These are phyloP conservation scores for Wallacemonas sp. DNA, from an alignment of 208 protist genomes.

Conservation along the genomic window DNA sequence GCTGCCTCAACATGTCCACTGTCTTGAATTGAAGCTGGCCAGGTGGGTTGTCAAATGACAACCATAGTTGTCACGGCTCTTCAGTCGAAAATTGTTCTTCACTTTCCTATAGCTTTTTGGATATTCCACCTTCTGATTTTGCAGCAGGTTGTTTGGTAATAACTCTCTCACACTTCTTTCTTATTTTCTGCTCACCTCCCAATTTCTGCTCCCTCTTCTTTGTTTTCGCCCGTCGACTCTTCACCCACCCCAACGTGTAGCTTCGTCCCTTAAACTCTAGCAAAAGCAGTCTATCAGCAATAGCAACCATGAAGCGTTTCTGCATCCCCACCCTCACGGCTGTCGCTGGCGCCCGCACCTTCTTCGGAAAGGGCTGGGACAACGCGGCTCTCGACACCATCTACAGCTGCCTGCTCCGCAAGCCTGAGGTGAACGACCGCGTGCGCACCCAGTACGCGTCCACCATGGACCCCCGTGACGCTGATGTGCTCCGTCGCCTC, in stretches of 20 bases:
- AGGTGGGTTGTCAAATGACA: too few relatives aligned
- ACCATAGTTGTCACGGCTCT: too few relatives aligned
- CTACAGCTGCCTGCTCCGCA: slow-evolving; percentile 84
- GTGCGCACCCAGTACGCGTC: slow-evolving; percentile 83
- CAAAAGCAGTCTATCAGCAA: slow-evolving; percentile 7
- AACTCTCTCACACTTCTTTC: too few relatives aligned
- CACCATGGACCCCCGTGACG: slow-evolving; percentile 85
- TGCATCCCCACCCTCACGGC: slow-evolving; percentile 47
- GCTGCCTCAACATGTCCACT: too few relatives aligned
- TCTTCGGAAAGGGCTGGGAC: slow-evolving; percentile 92
- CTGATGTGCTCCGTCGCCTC: slow-evolving; percentile 76
- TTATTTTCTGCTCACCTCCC: too few relatives aligned
- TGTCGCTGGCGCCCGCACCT: slow-evolving; percentile 57
- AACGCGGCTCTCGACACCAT: slow-evolving; percentile 87
- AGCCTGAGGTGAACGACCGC: slow-evolving; percentile 86
- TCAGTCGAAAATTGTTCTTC: neutral
- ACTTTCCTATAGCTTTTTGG: neutral
- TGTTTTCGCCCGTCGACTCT: neutral
- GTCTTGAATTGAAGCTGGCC: too few relatives aligned
- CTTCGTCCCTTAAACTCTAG: slow-evolving; percentile 15
- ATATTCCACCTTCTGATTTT: too few relatives aligned
- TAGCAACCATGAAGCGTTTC: slow-evolving; percentile 78
- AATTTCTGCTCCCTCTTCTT: too few relatives aligned
- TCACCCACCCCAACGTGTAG: neutral
- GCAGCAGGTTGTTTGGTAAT: too few relatives aligned